Percentiles rank a stretch among this genome's conserved stretches.
These are phyloP conservation scores for Fusarium sp. DNA, from an alignment of 2,329 filamentous ascomycete genomes.

Conservation along the genomic window DNA sequence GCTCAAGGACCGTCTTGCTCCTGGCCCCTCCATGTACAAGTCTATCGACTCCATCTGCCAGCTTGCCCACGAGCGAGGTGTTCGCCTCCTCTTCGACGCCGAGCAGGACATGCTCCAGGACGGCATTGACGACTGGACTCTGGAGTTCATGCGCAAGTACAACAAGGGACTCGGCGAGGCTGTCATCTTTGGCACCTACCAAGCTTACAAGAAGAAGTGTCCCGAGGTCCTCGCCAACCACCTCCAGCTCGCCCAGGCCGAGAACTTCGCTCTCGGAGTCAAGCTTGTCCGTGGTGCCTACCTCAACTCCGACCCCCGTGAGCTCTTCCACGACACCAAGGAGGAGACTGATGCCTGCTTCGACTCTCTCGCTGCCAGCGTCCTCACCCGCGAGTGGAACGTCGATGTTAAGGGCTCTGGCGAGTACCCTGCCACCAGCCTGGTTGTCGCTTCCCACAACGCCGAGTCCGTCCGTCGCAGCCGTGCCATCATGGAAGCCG, in stretches of 20 bases:
- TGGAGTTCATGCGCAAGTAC: slow-evolving; percentile 81
- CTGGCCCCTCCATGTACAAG: slow-evolving; percentile 72
- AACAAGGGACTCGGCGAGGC: slow-evolving; percentile 75
- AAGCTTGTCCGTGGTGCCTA: slow-evolving; percentile 85
- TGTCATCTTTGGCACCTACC: slow-evolving; percentile 84
- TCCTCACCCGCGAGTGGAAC: slow-evolving; percentile 70
- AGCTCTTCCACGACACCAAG: slow-evolving; percentile 80
- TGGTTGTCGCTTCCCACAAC: slow-evolving; percentile 90
- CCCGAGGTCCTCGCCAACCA: slow-evolving; percentile 70
- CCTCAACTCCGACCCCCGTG: slow-evolving; percentile 75
- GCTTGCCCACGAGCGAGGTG: slow-evolving; percentile 75
- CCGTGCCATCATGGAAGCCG: slow-evolving; percentile 63
- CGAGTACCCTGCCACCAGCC: slow-evolving; percentile 67
- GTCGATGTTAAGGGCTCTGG: slow-evolving; percentile 53
- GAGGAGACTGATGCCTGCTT: slow-evolving; percentile 78
- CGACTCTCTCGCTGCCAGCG: slow-evolving; percentile 75
- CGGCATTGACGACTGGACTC: slow-evolving; percentile 84
- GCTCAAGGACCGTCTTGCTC: slow-evolving; percentile 72
- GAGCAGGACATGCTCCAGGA: slow-evolving; percentile 84
- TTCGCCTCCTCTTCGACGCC: slow-evolving; percentile 85
- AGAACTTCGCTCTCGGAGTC: slow-evolving; percentile 76
- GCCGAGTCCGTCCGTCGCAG: slow-evolving; percentile 74
- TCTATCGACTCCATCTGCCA: slow-evolving; percentile 83
- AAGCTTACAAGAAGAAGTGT: slow-evolving; percentile 78
- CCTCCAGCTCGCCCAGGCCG: slow-evolving; percentile 68